These are phyloP conservation scores for Yamadazyma insecticola DNA, from an alignment of 805 yeast genomes.

Conservation along the genomic window DNA sequence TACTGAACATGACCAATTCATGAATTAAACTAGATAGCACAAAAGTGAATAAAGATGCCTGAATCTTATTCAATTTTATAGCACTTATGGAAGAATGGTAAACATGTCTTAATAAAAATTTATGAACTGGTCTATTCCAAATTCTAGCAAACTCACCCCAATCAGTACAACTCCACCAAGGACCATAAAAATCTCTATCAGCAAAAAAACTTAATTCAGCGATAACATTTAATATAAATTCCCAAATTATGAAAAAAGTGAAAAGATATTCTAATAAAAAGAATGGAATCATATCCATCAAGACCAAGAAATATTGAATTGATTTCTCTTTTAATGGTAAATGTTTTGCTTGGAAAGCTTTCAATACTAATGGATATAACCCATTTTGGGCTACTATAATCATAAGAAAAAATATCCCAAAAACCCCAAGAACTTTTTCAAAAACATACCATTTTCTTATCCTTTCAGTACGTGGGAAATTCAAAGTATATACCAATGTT, in stretches of 20 bases:
- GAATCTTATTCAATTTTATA: conserved; percentile 54
- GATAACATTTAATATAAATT: conserved; percentile 80
- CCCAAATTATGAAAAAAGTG: conserved; percentile 91
- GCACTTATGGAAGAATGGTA: conserved; percentile 87
- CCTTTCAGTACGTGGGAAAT: conserved; percentile 68
- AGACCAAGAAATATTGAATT: conserved; percentile 49
- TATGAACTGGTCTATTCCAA: conserved; percentile 95
- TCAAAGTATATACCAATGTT: conserved; percentile 76
- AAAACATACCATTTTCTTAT: conserved; percentile 68
- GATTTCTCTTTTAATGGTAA: conserved; percentile 44
- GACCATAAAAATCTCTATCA: conserved; percentile 89
- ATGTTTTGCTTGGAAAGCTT: conserved; percentile 50
- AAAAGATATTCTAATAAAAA: conserved; percentile 72
- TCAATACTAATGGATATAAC: conserved; percentile 68
- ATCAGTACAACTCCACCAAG: conserved; percentile 95
- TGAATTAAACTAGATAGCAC: conserved; percentile 78
- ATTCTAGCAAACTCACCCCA: conserved; percentile 92
- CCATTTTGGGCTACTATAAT: conserved; percentile 69
- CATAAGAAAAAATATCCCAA: conserved; percentile 85
- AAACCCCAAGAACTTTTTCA: conserved; percentile 70
- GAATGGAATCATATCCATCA: conserved; percentile 75
- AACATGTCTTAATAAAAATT: conserved; percentile 85
- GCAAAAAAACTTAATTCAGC: conserved; percentile 87
- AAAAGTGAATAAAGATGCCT: conserved; percentile 77
- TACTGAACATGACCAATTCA: conserved; percentile 87